A percentile compares a stretch with the other conserved stretches of the same genome.
phyloP scores from a whole-genome alignment of 108 stramenopile genomes.

The Licmophora abbreviata region DNA sequence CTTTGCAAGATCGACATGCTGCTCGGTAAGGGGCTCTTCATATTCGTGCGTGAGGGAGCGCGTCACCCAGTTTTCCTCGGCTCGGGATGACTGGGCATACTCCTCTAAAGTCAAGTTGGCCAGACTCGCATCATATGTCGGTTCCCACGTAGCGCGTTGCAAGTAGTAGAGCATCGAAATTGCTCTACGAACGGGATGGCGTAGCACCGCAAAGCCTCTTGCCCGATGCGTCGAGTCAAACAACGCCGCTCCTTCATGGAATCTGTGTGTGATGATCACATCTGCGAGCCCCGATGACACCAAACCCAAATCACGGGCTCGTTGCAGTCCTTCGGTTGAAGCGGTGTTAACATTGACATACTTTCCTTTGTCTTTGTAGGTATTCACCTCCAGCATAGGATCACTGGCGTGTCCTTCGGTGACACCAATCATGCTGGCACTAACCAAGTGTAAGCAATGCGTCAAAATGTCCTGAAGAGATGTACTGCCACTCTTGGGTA shows the following conservation, averaged over 20 bases:
- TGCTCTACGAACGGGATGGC: conserved; percentile 34
- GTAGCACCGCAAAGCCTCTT: conserved; percentile 5
- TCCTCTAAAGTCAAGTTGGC: conserved; percentile 23
- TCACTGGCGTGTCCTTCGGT: not conserved
- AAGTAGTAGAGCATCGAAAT: conserved; percentile 38
- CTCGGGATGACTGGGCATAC: conserved; percentile 18
- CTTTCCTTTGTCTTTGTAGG: not conserved
- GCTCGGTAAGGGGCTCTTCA: conserved; percentile 22
- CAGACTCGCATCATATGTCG: conserved; percentile 26
- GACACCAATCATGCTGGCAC: not conserved
- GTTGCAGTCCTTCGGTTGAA: conserved; percentile 19
- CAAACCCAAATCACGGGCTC: conserved; percentile 30
- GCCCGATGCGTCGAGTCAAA: conserved; percentile 16
- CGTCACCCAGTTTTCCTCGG: conserved; percentile 39
- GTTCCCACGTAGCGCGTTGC: conserved; percentile 31
- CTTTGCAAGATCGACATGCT: conserved; percentile 32
- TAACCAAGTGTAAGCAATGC: not conserved
- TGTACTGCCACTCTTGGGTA: conserved; percentile 23
- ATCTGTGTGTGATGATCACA: conserved; percentile 25
- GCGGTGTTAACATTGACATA: conserved; percentile 41
- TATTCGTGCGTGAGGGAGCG: conserved; percentile 29
- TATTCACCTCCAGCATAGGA: not conserved
- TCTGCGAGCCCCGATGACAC: conserved; percentile 24
- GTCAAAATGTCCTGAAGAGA: conserved; percentile 7
- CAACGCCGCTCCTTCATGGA: conserved; percentile 20